Base-by-base conservation (phyloP, 768 basidiomycete species). In the Auriculariales sp. region DNA sequence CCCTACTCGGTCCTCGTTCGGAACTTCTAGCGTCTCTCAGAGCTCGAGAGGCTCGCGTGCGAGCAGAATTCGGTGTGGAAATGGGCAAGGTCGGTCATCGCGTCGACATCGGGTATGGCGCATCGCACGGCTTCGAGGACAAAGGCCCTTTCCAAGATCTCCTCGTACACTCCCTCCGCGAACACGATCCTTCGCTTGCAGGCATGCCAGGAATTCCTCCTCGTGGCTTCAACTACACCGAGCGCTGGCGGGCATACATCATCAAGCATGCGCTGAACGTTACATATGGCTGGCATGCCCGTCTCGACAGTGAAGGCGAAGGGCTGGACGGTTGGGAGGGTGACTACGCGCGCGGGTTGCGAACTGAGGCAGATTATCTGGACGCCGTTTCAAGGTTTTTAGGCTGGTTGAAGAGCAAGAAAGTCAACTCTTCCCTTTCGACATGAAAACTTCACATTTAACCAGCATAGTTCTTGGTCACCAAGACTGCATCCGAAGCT, bases 71-170 rank as follows among this genome's bases (percentile, higher is more conserved):
- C 19, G 76, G 75, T 6, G 63, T 64, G 29, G 73, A 81, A 52
- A 75, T 74, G 1, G 73, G 73, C 54, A 51, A 59, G 22, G 54
- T 68, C 49, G 78, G 77, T 0, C 77, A 80, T 56, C 22, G 27
- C 22, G 39, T 44, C 22, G 27, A 22, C 22, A 44, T 24, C 9
- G 39, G 39, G 11, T 44, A 44, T 15, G 39, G 39, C 19, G 14
- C 39, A 0, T 9, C 4, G 10, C 27, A 11, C 22, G 39, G 39
- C 17, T 25, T 24, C 22, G 19, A 11, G 9, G 39, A 12, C 7
- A 25, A 25, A 7, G 39, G 39, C 19, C 10, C 39, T 1, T 25
- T 22, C 39, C 22, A 44, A 24, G 39, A 44, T 19, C 39, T 44
- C 19, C 1, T 44, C 5, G 39, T 44, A 5, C 22, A 44, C 19